These are phyloP conservation scores for Xylaria sp. DNA, from an alignment of 2,329 filamentous ascomycete genomes.

Conservation along the genomic window DNA sequence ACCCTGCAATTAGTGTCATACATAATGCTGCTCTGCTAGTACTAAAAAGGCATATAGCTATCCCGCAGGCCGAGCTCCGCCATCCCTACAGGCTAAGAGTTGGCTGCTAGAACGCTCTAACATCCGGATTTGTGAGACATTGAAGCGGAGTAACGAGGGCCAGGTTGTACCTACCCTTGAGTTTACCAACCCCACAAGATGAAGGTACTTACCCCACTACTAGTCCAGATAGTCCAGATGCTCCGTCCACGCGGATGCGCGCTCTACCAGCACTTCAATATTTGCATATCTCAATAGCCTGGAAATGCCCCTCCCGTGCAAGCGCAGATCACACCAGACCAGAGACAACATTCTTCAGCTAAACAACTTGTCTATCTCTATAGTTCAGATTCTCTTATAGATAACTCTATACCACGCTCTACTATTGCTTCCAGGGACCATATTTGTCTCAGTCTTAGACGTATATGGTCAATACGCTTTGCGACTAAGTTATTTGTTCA, in stretches of 20 bases:
- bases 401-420: not conserved
- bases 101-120: not conserved
- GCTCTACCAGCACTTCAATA: not conserved
- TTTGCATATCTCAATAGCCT: conserved; percentile 19
- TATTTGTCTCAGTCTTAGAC: not conserved
- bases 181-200: not conserved
- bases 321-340: not conserved
- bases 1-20: too few relatives aligned
- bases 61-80: not conserved
- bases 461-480: not conserved
- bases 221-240: not conserved
- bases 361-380: not conserved
- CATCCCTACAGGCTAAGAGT: not conserved
- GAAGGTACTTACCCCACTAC: not conserved
- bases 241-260: not conserved
- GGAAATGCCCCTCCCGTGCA: conserved; percentile 18
- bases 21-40: not conserved
- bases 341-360: not conserved
- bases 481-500: not conserved
- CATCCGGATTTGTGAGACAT: too few relatives aligned
- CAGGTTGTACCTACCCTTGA: too few relatives aligned
- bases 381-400: not conserved
- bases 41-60: conserved; percentile 6
- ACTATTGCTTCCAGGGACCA: not conserved
- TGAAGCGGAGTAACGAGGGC: too few relatives aligned